phyloP scores from a whole-genome alignment of 2,329 filamentous ascomycete species.

The Chaetothyriales sp. region DNA sequence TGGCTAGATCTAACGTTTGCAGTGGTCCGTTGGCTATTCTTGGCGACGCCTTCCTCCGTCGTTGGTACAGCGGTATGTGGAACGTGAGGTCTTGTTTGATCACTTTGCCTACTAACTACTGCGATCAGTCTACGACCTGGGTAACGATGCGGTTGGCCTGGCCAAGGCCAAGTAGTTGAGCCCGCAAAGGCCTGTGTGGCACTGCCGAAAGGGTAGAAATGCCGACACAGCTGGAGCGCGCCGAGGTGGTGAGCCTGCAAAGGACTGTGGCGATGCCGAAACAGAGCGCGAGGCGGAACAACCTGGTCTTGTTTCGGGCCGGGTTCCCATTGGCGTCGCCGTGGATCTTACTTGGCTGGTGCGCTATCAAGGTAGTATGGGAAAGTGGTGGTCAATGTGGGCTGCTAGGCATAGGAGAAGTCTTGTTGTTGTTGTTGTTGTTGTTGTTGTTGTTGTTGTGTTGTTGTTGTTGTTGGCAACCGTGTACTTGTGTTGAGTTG shows the following conservation, averaged over 20 bases:
- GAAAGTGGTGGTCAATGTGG: not conserved
- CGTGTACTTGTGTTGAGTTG: not conserved
- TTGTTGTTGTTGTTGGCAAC: not conserved
- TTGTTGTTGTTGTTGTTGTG: too few relatives aligned
- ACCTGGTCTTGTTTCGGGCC: not conserved
- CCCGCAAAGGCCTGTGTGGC: not conserved
- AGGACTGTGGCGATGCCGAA: not conserved
- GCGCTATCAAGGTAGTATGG: not conserved
- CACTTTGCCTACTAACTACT: constrained; percentile 60
- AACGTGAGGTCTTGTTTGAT: constrained; percentile 28
- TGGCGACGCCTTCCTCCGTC: constrained; percentile 59
- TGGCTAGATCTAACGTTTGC: constrained; percentile 38
- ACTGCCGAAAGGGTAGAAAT: too few relatives aligned
- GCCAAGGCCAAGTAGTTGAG: constrained; percentile 59
- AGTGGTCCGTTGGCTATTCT: constrained; percentile 88
- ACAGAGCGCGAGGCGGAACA: not conserved
- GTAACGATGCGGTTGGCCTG: constrained; percentile 75
- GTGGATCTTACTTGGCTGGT: not conserved
- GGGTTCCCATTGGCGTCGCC: not conserved
- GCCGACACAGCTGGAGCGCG: too few relatives aligned
- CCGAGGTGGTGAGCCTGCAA: not conserved
- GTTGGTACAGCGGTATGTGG: constrained; percentile 35
- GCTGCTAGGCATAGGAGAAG: not conserved
- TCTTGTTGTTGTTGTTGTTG: too few relatives aligned
- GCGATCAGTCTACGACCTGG: constrained; percentile 94